These are phyloP conservation scores for Botryotinia calthae DNA, from an alignment of 2,329 filamentous ascomycete genomes.

Conservation along the genomic window DNA sequence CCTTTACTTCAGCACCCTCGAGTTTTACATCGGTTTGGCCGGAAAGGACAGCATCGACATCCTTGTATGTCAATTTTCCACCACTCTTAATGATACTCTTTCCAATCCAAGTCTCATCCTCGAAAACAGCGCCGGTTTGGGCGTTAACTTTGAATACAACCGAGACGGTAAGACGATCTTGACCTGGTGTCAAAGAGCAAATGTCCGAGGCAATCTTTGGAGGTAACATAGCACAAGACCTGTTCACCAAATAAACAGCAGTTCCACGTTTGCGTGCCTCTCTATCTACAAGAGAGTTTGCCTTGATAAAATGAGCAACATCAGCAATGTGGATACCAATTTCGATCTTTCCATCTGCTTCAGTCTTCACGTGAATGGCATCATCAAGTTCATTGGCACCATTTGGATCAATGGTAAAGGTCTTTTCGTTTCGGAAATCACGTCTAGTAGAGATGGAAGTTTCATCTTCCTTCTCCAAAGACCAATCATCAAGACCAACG, in stretches of 20 bases:
- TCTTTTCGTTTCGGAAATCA: conserved; percentile 84
- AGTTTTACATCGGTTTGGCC: conserved; percentile 62
- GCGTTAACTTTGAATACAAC: conserved; percentile 90
- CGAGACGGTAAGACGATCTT: conserved; percentile 88
- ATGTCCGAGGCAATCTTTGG: conserved; percentile 81
- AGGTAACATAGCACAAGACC: conserved; percentile 79
- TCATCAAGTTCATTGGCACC: conserved; percentile 86
- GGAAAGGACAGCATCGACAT: conserved; percentile 79
- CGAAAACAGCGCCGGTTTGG: conserved; percentile 71
- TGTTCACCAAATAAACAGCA: conserved; percentile 90
- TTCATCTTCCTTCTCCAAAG: conserved; percentile 78
- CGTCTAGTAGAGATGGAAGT: conserved; percentile 69
- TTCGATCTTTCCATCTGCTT: conserved; percentile 81
- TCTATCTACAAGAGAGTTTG: conserved; percentile 90
- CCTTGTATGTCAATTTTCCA: conserved; percentile 78
- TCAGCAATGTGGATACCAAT: conserved; percentile 95
- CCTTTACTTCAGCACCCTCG: conserved; percentile 65
- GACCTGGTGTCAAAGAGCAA: conserved; percentile 80
- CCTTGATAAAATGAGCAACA: conserved; percentile 94
- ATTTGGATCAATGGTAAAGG: conserved; percentile 90
- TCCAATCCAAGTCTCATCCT: conserved; percentile 90
- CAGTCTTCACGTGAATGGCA: conserved; percentile 85
- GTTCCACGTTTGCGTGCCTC: conserved; percentile 98
- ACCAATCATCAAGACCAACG: conserved; percentile 90
- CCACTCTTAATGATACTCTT: conserved; percentile 90